Evolutionary conservation across 805 yeast genomes (phyloP).

Genomic region (Ogataea ganodermae): DNA sequence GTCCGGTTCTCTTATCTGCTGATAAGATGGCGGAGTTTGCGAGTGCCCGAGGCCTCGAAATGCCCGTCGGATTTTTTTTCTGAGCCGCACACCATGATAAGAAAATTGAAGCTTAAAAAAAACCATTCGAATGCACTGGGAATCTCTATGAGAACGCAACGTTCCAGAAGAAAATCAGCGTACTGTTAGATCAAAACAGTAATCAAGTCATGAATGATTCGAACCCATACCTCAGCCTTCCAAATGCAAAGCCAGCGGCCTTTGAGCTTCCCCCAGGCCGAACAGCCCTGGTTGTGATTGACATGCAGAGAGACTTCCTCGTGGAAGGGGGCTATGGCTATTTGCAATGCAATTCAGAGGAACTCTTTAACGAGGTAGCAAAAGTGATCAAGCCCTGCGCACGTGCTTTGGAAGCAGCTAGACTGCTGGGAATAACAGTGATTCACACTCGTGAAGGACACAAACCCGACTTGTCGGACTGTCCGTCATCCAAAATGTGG

Average conservation of each 20-base stretch:
- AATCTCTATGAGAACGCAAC: too few species aligned
- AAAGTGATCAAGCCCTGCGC: constrained; percentile 29
- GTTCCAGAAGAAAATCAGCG: too few species aligned
- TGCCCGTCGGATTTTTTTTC: constrained; percentile 5
- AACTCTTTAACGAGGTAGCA: constrained; percentile 16
- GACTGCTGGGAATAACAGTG: constrained; percentile 31
- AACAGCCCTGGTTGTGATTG: constrained; percentile 34
- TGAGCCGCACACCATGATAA: constrained; percentile 9
- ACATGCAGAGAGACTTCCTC: constrained; percentile 38
- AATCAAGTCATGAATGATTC: too few species aligned
- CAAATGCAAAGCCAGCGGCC: constrained; percentile 14
- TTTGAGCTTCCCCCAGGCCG: constrained; percentile 14
- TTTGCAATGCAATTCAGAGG: constrained; percentile 18
- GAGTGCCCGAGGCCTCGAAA: constrained; percentile 5
- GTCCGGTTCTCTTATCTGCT: not conserved
- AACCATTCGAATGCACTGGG: too few species aligned
- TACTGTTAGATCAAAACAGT: too few species aligned
- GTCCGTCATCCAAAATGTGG: constrained; percentile 31
- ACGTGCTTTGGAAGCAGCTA: constrained; percentile 27
- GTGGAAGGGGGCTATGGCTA: constrained; percentile 33
- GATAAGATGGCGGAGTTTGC: too few species aligned
- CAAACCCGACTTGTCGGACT: constrained; percentile 30
- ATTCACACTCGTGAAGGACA: constrained; percentile 39
- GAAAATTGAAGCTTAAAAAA: too few species aligned
- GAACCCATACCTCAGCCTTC: not conserved